Conservation (phyloP, 768 basidiomycete species). For the Boletus huronensis region DNA sequence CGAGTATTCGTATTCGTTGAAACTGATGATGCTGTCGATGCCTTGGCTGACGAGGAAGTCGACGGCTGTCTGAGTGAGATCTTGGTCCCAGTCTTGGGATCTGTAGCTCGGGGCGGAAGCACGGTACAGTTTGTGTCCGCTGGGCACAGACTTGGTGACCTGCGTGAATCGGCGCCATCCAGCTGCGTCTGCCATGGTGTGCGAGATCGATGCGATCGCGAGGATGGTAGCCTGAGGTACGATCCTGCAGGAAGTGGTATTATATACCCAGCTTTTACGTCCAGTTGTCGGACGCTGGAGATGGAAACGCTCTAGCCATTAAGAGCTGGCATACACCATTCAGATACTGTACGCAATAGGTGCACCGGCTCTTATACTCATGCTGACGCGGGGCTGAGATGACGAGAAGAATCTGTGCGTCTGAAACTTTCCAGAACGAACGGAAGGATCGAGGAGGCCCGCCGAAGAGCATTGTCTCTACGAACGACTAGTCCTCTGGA, state of each 20-base stretch:
- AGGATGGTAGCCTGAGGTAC: neutral
- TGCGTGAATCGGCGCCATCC: neutral
- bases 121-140: conserved; percentile 17
- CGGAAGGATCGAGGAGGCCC: neutral
- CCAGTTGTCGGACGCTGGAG: neutral
- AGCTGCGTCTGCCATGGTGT: neutral
- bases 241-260: neutral
- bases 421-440: neutral
- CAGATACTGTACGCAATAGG: neutral
- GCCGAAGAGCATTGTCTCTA: neutral
- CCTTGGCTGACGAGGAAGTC: neutral
- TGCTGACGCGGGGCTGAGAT: neutral
- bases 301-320: neutral
- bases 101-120: conserved; percentile 24
- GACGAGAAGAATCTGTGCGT: neutral
- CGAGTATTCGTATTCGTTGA: neutral
- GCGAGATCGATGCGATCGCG: neutral
- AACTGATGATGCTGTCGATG: neutral
- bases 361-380: neutral
- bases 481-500: no score
- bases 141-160: conserved; percentile 2
- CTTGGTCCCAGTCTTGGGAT: conserved; percentile 4
- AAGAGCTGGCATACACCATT: neutral
- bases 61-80: neutral
- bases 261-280: neutral